Base-by-base conservation (phyloP, 805 yeast genomes). In the Wickerhamomyces ciferrii region DNA sequence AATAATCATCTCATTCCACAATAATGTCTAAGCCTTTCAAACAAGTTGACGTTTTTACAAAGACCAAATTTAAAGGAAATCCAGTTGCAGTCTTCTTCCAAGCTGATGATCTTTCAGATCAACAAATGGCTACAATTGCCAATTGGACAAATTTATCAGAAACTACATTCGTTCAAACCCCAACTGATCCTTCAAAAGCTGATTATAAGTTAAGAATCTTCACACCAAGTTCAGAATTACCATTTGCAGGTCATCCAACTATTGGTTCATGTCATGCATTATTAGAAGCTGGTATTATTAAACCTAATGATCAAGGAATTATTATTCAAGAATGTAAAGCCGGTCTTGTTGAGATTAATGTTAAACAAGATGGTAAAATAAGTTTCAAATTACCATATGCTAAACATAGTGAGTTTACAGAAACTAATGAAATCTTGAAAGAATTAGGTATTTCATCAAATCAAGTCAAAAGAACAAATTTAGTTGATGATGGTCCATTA, bases 171-270 rank as follows among this genome's bases (percentile, higher is more conserved):
- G 62, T 79, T 9, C 57, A 66, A 40, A 69, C 68, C 24, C 71
- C 80, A 7, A 66, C 73, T 0, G 50, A 49, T 10, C 25, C 25
- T 6, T 45, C 56, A 1, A 53, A 55, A 7, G 77, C 76, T 5
- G 76, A 75, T 55, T 80, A 79, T 58, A 65, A 58, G 45, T 60
- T 78, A 6, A 62, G 82, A 29, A 79, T 80, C 4, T 79, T 78
- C 55, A 66, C 75, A 0, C 75, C 80, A 2, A 50, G 37, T 2
- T 37, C 40, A 3, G 84, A 80, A 52, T 55, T 80, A 21, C 81
- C 82, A 8, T 80, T 79, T 64, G 84, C 86, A 1, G 85, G 86
- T 6, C 85, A 80, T 52, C 86, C 85, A 3, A 79, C 83, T 0
- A 52, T 79, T 29, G 85, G 84, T 4, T 63, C 79, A 1, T 69